Evolutionary conservation across 2,329 filamentous ascomycete genomes (phyloP).

Genomic region (Alternaria sp.): DNA sequence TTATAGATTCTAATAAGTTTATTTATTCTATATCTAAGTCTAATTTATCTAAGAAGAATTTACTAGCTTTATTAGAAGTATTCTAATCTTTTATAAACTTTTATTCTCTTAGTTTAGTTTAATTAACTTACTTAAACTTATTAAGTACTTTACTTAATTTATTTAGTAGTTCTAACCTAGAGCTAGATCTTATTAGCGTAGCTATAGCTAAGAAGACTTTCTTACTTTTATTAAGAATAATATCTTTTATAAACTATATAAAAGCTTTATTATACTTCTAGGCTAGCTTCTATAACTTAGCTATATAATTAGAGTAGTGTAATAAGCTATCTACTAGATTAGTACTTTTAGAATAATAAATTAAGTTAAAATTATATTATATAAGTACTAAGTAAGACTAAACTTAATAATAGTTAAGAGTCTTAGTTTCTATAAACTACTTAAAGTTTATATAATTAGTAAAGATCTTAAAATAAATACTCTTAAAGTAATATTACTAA

Average conservation of each 20-base stretch:
- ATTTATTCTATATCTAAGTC: neutral
- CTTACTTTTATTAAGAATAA: neutral
- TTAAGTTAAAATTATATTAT: neutral
- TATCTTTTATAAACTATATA: neutral
- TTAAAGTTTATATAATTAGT: neutral
- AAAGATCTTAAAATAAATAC: neutral
- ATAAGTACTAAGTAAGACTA: neutral
- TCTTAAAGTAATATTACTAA: neutral
- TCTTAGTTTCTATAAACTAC: neutral
- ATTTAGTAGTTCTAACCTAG: neutral
- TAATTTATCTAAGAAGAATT: neutral
- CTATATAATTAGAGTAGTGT: neutral
- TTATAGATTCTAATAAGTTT: neutral
- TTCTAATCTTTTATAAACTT: neutral
- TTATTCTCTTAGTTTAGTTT: neutral
- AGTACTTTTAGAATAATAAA: neutral
- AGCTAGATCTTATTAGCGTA: neutral
- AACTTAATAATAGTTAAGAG: neutral
- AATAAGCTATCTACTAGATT: neutral
- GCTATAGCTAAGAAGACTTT: neutral
- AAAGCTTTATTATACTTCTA: neutral
- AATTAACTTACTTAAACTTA: neutral
- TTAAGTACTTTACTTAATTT: neutral
- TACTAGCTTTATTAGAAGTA: neutral
- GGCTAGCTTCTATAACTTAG: neutral